Percentiles rank a stretch among this genome's conserved stretches.
These are phyloP conservation scores for Magnusiomyces fungicola DNA, from an alignment of 1,139 yeast species.

Conservation along the genomic window DNA sequence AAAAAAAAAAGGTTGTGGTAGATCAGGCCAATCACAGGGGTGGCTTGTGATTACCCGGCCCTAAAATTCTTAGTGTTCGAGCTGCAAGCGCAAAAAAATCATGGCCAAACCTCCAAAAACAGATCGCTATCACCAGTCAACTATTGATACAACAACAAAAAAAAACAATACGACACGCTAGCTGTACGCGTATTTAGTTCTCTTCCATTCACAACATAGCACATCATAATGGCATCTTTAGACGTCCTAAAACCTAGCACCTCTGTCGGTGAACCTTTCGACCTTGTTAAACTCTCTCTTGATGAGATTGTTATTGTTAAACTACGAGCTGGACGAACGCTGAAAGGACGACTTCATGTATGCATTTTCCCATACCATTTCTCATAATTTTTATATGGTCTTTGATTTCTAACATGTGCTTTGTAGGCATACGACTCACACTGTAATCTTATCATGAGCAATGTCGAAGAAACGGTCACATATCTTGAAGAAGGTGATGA, in stretches of 20 bases:
- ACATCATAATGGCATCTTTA: background rate
- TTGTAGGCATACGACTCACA: constrained; percentile 85
- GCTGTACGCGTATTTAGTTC: background rate
- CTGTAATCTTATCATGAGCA: constrained; percentile 92
- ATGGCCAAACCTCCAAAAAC: too few relatives aligned
- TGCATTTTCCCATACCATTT: too few relatives aligned
- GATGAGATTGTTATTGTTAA: constrained; percentile 87
- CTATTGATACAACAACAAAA: background rate
- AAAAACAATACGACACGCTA: background rate
- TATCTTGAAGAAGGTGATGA: constrained; percentile 41
- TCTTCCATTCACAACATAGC: background rate
- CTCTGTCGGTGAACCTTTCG: constrained; percentile 61
- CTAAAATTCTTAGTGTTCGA: too few relatives aligned
- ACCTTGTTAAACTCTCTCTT: constrained; percentile 73
- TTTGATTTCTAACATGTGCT: too few relatives aligned
- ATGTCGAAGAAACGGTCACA: constrained; percentile 79
- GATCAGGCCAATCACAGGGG: too few relatives aligned
- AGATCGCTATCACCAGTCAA: too few relatives aligned
- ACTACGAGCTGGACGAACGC: constrained; percentile 92
- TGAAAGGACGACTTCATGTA: constrained; percentile 78
- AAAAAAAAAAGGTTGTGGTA: too few relatives aligned
- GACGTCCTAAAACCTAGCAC: background rate
- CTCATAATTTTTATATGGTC: background rate
- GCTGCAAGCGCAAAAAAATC: too few relatives aligned
- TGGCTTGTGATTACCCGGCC: too few relatives aligned